These are phyloP conservation scores for Flaveria robusta DNA, from an alignment of 129 eudicot species.

Conservation along the genomic window DNA sequence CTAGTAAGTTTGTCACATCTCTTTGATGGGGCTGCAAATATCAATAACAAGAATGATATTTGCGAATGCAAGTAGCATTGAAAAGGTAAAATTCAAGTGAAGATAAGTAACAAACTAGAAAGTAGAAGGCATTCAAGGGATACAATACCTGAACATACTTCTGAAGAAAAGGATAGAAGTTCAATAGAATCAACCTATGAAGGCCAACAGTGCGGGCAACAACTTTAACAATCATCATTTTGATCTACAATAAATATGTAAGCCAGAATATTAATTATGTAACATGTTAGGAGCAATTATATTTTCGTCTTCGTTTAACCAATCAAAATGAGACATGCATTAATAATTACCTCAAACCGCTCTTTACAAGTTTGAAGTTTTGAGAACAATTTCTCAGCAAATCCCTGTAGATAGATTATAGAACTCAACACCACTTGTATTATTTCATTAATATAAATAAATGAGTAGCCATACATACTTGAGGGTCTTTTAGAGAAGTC, in stretches of 20 bases:
- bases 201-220: conserved; percentile 92
- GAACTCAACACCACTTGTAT: conserved; percentile 8
- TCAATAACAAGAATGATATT: conserved; percentile 19
- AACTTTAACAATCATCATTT: conserved; percentile 91
- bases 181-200: conserved; percentile 66
- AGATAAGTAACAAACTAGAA: conserved; percentile 10
- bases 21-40: conserved; percentile 90
- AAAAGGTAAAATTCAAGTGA: conserved; percentile 7
- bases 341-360: conserved; percentile 72
- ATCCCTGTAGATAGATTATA: conserved; percentile 52
- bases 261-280: conserved; percentile 23
- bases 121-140: conserved; percentile 14
- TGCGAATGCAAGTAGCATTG: conserved; percentile 1
- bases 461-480: conserved; percentile 43
- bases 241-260: conserved; percentile 46
- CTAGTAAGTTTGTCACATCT: conserved; percentile 85
- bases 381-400: conserved; percentile 82
- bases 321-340: conserved; percentile 7
- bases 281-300: conserved; percentile 4
- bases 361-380: conserved; percentile 72
- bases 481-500: conserved; percentile 77
- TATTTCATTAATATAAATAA: neutral
- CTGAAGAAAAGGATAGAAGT: conserved; percentile 86
- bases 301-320: conserved; percentile 13
- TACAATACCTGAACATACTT: conserved; percentile 80